Evolutionary conservation across 305 asterid genomes (phyloP).

Genomic region (Fraxinus platypoda): DNA sequence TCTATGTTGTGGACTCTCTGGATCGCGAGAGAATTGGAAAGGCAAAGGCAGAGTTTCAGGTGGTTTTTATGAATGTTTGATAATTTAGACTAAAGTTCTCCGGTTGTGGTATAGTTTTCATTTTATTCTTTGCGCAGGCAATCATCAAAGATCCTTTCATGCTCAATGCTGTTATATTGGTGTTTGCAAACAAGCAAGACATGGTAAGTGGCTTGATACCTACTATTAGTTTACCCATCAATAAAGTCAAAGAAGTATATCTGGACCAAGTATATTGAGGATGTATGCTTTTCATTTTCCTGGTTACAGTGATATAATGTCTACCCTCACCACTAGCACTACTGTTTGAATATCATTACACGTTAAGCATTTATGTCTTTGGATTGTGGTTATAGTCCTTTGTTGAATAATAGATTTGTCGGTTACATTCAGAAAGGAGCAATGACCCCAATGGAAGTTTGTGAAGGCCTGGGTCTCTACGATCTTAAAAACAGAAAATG

Average conservation of each 20-base stretch:
- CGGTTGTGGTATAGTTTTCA: slow-evolving; percentile 17
- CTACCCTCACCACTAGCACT: background rate
- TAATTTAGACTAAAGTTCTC: slow-evolving; percentile 24
- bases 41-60: slow-evolving; percentile 97
- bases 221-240: background rate
- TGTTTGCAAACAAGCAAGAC: slow-evolving; percentile 98
- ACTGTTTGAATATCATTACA: background rate
- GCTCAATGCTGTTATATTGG: slow-evolving; percentile 92
- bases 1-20: slow-evolving; percentile 95
- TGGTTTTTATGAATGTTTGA: slow-evolving; percentile 30
- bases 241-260: background rate
- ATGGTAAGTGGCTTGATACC: slow-evolving; percentile 51
- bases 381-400: background rate
- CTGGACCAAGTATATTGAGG: background rate
- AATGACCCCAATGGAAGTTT: slow-evolving; percentile 92
- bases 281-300: background rate
- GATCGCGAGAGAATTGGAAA: slow-evolving; percentile 86
- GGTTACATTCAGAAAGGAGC: slow-evolving; percentile 74
- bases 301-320: background rate
- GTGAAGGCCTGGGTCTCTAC: slow-evolving; percentile 87
- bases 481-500: slow-evolving; percentile 86
- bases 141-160: slow-evolving; percentile 93
- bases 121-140: slow-evolving; percentile 50
- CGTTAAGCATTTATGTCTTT: background rate
- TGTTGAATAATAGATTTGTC: background rate